phyloP scores from a whole-genome alignment of 2,329 filamentous ascomycete species.

The Simplicillium sp. region DNA sequence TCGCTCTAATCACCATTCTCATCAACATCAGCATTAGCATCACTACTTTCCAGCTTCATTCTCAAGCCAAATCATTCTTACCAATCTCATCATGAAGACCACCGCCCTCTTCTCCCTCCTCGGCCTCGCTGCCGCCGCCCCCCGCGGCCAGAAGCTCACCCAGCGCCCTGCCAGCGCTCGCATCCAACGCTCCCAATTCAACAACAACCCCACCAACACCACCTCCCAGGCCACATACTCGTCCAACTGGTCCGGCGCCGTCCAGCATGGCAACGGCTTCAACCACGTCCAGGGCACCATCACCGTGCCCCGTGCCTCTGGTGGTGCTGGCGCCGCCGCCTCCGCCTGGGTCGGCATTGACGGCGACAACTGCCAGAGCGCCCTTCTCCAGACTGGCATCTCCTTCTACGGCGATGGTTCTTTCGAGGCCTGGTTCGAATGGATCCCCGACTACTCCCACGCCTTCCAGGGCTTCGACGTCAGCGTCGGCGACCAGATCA shows the following conservation, averaged over 20 bases:
- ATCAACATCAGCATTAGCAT: too few species aligned
- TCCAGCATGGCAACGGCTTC: conserved; percentile 8
- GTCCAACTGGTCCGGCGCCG: conserved; percentile 9
- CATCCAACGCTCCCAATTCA: not conserved
- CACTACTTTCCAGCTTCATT: too few species aligned
- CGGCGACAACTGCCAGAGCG: conserved; percentile 22
- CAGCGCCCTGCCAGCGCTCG: not conserved
- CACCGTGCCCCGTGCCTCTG: conserved; percentile 7
- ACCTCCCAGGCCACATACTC: conserved; percentile 3
- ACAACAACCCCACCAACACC: not conserved
- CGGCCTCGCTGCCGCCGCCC: conserved; percentile 2
- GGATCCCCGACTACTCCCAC: conserved; percentile 19
- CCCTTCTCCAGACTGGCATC: conserved; percentile 24
- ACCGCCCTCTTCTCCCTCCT: not conserved
- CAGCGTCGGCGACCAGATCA: conserved; percentile 4
- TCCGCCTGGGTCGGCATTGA: conserved; percentile 33
- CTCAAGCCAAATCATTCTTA: too few species aligned
- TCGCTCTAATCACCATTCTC: too few species aligned
- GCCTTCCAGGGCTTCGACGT: conserved; percentile 2
- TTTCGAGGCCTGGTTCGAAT: conserved; percentile 29
- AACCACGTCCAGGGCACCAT: conserved; percentile 9
- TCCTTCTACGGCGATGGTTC: conserved; percentile 21
- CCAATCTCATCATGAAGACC: not conserved
- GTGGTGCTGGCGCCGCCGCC: conserved; percentile 9
- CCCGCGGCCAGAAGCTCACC: not conserved